phyloP scores from a whole-genome alignment of 495 filamentous ascomycete genomes.

The Daldinia concentrica region DNA sequence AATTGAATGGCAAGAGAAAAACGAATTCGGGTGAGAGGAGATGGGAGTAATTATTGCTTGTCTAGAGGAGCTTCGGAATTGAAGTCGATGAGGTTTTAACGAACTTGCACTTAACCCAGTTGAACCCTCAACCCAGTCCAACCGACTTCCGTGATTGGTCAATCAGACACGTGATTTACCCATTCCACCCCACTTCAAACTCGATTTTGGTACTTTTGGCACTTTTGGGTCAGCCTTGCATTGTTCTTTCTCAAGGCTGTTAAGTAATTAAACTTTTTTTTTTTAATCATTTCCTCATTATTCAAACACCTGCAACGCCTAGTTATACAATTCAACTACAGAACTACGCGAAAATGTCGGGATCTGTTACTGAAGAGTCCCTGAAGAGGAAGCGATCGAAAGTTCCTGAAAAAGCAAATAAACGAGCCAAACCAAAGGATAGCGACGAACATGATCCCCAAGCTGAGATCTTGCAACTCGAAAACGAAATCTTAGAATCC shows the following conservation, averaged over 20 bases:
- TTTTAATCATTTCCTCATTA: slow-evolving; percentile 6
- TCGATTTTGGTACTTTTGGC: background rate
- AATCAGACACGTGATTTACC: slow-evolving; percentile 42
- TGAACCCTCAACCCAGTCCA: slow-evolving; percentile 9
- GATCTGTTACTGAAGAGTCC: slow-evolving; percentile 29
- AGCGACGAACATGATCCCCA: slow-evolving; percentile 59
- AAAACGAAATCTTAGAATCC: slow-evolving; percentile 81
- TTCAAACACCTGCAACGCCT: background rate
- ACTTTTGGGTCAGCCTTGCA: slow-evolving; percentile 39
- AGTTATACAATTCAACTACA: background rate
- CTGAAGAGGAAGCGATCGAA: slow-evolving; percentile 58
- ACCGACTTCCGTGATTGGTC: slow-evolving; percentile 44
- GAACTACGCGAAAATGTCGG: slow-evolving; percentile 41
- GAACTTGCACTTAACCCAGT: slow-evolving; percentile 42
- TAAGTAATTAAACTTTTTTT: slow-evolving; percentile 30
- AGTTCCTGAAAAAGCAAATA: slow-evolving; percentile 46
- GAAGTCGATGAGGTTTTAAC: slow-evolving; percentile 62
- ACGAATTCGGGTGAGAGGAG: slow-evolving; percentile 47
- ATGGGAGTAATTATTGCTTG: slow-evolving; percentile 50
- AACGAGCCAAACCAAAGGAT: slow-evolving; percentile 55
- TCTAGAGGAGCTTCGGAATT: slow-evolving; percentile 49
- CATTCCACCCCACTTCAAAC: slow-evolving; percentile 22
- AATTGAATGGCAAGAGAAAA: slow-evolving; percentile 46
- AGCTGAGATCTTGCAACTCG: slow-evolving; percentile 71
- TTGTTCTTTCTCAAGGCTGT: slow-evolving; percentile 35